Base-by-base conservation (phyloP, 2,329 filamentous ascomycete genomes). In the Hypoxylon sp. region DNA sequence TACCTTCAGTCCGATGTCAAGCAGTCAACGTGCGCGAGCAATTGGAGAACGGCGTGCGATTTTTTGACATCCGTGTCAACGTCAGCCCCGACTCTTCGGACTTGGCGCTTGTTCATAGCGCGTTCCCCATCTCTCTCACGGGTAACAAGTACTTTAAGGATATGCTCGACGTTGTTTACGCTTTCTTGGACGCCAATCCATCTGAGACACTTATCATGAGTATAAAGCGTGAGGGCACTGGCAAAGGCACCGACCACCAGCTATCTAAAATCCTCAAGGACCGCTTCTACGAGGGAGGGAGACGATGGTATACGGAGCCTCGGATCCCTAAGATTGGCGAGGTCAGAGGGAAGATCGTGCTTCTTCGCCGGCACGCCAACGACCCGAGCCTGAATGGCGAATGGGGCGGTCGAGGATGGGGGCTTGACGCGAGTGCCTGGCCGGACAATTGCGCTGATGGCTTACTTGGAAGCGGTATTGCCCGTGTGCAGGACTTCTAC, bases 401-500 rank as follows among this genome's bases (percentile, higher is more conserved):
- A 74, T 83, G 86, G 80, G 82, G 81, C 43, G 83, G 81, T 34
- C 74, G 77, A 5, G 87, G 86, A 51, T 88, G 83, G 80, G 89
- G 86, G 46, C 85, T 91, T 50, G 88, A 91, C 76, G 88, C 85
- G 21, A 84, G 86, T 68, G 78, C 78, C 53, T 98, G 95, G 95
- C 93, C 92, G 0, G 92, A 98, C 81, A 98, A 98, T 81, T 93
- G 92, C 68, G 89, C 91, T 32, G 89, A 97, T 75, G 91, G 92
- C 61, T 84, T 84, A 34, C 88, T 88, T 52, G 87, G 87, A 7
- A 90, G 89, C 74, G 93, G 93, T 2, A 84, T 90, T 69, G 89
- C 98, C 65, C 90, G 92, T 71, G 90, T 98, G 45, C 96, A 98
- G 82, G 96, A 98, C 82, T 98, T 95, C 80, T 98, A 97, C 84